Conservation (phyloP, 73 alveolate species). For the Urostyla sp. region DNA sequence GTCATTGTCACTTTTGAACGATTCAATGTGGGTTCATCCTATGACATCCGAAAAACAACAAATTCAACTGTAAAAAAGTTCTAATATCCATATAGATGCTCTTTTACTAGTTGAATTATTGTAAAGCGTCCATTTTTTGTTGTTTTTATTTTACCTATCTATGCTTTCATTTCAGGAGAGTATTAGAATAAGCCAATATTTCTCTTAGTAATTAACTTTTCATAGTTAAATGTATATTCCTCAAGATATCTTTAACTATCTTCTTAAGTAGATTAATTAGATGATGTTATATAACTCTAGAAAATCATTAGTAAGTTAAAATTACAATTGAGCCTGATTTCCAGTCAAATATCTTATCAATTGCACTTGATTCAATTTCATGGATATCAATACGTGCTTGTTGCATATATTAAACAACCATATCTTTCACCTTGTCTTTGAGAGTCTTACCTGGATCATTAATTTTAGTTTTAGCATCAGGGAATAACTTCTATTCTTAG, state of each 20-base stretch:
- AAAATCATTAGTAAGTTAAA: not conserved
- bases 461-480: conserved; percentile 10
- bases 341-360: not conserved
- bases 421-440: not conserved
- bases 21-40: conserved; percentile 7
- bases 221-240: conserved; percentile 9
- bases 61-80: conserved; percentile 18
- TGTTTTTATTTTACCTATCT: conserved; percentile 22
- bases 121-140: conserved; percentile 23
- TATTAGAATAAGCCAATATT: not conserved
- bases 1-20: not conserved
- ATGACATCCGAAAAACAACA: conserved; percentile 6
- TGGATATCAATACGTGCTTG: not conserved
- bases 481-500: not conserved
- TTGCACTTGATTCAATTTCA: not conserved
- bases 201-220: not conserved
- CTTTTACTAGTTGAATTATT: conserved; percentile 15
- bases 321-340: not conserved
- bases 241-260: conserved; percentile 18
- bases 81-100: conserved; percentile 13
- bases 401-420: conserved; percentile 13
- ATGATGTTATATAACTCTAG: conserved; percentile 10
- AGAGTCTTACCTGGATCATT: conserved; percentile 25
- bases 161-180: conserved; percentile 12
- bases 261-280: not conserved